A percentile compares a stretch with the other conserved stretches of the same genome.
Conservation (phyloP, 257 asterid species). For the Echium plantagineum region DNA sequence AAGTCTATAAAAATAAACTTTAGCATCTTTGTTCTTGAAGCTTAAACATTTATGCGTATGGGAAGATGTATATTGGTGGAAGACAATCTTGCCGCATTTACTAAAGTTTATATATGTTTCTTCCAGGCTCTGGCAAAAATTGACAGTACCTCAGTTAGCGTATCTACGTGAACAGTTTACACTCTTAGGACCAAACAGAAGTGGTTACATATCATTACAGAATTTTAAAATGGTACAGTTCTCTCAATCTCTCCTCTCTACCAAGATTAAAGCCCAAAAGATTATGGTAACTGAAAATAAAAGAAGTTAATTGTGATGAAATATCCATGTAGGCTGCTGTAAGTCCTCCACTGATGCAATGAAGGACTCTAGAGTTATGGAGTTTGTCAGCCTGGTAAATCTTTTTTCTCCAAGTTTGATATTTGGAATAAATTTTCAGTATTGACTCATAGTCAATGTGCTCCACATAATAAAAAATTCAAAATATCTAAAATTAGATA, state of each 20-base stretch:
- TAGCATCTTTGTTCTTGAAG: too few relatives aligned
- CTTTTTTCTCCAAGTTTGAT: not conserved
- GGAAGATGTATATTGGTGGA: not conserved
- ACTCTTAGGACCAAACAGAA: conserved; percentile 70
- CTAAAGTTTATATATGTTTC: not conserved
- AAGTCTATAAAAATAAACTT: not conserved
- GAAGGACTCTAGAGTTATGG: conserved; percentile 87
- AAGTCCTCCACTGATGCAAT: conserved; percentile 70
- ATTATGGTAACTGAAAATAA: not conserved
- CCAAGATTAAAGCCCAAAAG: not conserved
- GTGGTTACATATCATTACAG: conserved; percentile 60
- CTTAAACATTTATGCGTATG: too few relatives aligned
- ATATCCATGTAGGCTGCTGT: conserved; percentile 42
- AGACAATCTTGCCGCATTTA: not conserved
- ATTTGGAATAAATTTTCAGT: too few relatives aligned
- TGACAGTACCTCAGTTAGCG: conserved; percentile 64
- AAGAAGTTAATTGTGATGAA: conserved; percentile 1
- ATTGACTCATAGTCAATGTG: not conserved
- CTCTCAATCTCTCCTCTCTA: conserved; percentile 16
- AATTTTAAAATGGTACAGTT: conserved; percentile 57
- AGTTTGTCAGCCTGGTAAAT: conserved; percentile 61
- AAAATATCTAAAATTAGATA: not conserved
- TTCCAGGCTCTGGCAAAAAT: conserved; percentile 83
- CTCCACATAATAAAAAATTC: not conserved
- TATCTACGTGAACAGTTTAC: conserved; percentile 88